Evolutionary conservation across 441 rosid species (phyloP), one percentile per base, ranked within the genome.

Genomic region (Adansonia madagascariensis): DNA sequence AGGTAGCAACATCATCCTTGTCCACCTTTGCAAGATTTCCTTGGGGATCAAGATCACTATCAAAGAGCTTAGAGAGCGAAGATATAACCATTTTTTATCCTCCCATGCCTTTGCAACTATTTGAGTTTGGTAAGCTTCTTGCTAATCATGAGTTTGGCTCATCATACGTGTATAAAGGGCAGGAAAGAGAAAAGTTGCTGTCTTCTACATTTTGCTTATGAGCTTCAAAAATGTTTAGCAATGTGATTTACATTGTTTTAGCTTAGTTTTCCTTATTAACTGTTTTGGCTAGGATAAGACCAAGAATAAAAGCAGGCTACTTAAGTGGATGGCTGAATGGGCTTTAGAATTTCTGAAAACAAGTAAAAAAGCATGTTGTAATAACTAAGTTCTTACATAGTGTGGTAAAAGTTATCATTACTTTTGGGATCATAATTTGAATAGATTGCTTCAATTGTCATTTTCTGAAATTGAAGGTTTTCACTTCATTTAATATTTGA

Each of bases 11-110:
- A 20, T 93, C 97, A 78, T 89, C 89, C 27, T 76, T 93, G 44
- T 90, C 94, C 68, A 86, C 93, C 71, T 78, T 88, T 57, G 89
- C 91, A 22, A 87, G 95, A 80, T 68, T 88, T 80, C 97, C 94
- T 22, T 91, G 97, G 97, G 97, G 97, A 82, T 91, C 97, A 70
- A 81, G 80, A 80, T 85, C 91, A 24, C 41, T 87, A 67, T 22
- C 82, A 9, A 71, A 63, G 72, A 78, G 70, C 18, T 47, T 65
- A 39, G 14, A 75, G 43, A 78, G 72, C 70, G 81, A 78, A 46
- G 85, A 77, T 73, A 59, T 66, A 43, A 50, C 53, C 18, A 61
- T 76, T 80, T 73, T 83, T 64, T 78, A 67, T 61, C 83, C 91
- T 84, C 85, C 80, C 9, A 62, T 83, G 80, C 89, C 20, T 35